Conservation (phyloP, 148 eudicot genomes). For the Pharnaceum exiguum region DNA sequence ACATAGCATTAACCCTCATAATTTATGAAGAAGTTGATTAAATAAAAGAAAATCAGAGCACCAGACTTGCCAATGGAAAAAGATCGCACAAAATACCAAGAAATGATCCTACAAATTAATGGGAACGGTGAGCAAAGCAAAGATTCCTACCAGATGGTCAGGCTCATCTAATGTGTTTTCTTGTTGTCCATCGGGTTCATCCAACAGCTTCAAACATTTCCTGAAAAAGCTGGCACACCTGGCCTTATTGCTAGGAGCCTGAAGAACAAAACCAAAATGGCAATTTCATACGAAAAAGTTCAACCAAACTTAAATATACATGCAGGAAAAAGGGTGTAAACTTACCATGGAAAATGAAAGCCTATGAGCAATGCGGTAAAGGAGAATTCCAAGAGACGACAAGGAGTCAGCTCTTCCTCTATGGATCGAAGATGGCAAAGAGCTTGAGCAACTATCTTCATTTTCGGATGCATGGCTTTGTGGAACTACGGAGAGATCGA, state of each 20-base stretch:
- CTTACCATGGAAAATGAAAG: conserved; percentile 84
- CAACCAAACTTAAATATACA: not conserved
- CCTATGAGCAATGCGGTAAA: conserved; percentile 88
- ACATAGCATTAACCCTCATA: not conserved
- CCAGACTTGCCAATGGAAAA: too few species aligned
- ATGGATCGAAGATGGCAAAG: conserved; percentile 60
- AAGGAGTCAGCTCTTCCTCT: conserved; percentile 79
- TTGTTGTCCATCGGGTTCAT: conserved; percentile 93
- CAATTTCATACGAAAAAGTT: conserved; percentile 12
- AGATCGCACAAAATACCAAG: too few species aligned
- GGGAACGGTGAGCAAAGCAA: too few species aligned
- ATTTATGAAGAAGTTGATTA: too few species aligned
- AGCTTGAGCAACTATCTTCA: conserved; percentile 47
- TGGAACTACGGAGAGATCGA: conserved; percentile 81
- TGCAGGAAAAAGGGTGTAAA: not conserved
- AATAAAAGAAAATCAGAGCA: not conserved
- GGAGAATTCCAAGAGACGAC: conserved; percentile 74
- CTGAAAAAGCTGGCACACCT: conserved; percentile 80
- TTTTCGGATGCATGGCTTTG: conserved; percentile 51
- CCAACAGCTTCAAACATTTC: conserved; percentile 81
- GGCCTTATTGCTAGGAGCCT: conserved; percentile 60
- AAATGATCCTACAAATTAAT: too few species aligned
- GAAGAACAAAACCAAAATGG: conserved; percentile 30
- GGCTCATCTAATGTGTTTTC: conserved; percentile 94
- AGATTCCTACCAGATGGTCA: conserved; percentile 63